Percentiles rank a stretch among this genome's conserved stretches.
Conservation (phyloP, 768 basidiomycete species). For the Tricholoma sp. region DNA sequence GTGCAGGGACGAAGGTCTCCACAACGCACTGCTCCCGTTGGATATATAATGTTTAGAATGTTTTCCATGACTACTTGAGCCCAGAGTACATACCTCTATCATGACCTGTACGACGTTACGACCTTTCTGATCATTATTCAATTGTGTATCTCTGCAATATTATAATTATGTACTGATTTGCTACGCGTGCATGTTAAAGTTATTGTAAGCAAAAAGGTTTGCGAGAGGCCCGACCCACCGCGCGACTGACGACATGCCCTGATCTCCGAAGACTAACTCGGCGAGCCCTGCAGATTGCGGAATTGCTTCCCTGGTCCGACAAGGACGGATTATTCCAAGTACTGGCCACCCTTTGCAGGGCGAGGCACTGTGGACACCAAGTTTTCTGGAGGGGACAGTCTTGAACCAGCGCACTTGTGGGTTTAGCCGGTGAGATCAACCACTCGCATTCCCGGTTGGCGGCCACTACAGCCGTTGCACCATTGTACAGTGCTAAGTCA, state of each 20-base stretch:
- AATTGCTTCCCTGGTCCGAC: slow-evolving; percentile 91
- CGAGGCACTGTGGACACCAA: slow-evolving; percentile 75
- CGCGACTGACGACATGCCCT: slow-evolving; percentile 84
- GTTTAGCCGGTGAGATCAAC: slow-evolving; percentile 53
- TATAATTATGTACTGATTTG: no score
- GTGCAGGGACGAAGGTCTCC: background rate
- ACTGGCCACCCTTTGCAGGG: slow-evolving; percentile 54
- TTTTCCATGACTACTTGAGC: no score
- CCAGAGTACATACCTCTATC: no score
- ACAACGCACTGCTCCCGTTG: background rate
- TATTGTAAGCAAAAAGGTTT: no score
- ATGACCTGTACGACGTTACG: no score
- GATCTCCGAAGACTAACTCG: slow-evolving; percentile 93
- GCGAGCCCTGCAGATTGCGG: slow-evolving; percentile 81
- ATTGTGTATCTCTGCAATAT: no score
- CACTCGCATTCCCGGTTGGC: slow-evolving; percentile 75
- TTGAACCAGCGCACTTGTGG: slow-evolving; percentile 88
- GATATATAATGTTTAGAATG: no score
- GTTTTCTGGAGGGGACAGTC: slow-evolving; percentile 93
- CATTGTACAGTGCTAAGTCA: slow-evolving; percentile 27
- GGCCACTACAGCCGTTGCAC: slow-evolving; percentile 80
- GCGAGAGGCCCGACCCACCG: slow-evolving; percentile 67
- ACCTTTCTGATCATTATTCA: no score
- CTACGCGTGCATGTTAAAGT: no score
- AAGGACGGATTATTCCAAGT: slow-evolving; percentile 83